Base-by-base conservation (phyloP, 768 basidiomycete species). In the Exidia glandulosa region DNA sequence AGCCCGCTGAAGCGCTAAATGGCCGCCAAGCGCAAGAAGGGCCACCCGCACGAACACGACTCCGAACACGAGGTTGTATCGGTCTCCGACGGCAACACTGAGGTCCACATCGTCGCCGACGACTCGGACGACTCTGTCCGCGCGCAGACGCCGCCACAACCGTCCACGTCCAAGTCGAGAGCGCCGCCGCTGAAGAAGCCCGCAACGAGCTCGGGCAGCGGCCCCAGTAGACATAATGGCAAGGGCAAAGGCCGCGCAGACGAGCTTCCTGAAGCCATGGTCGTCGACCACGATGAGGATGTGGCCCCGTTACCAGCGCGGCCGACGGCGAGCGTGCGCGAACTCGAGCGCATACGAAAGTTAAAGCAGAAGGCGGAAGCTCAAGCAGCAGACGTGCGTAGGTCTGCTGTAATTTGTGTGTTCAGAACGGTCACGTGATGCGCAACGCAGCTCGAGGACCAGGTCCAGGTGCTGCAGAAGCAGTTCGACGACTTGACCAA, bases 401-500 rank as follows among this genome's bases (percentile, higher is more conserved):
- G n/a, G n/a, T n/a, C n/a, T n/a, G n/a, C n/a, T n/a, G n/a, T n/a
- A n/a, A n/a, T n/a, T n/a, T n/a, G n/a, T n/a, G n/a, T n/a, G n/a
- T n/a, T n/a, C n/a, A n/a, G n/a, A n/a, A n/a, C 10, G n/a, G n/a
- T n/a, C n/a, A n/a, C n/a, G n/a, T n/a, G n/a, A n/a, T n/a, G n/a
- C n/a, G 14, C 57, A 25, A 25, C 48, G 3, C 64, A 81, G 80
- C 68, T 74, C 14, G 69, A 78, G 59, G 64, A 66, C n/a, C 78
- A 79, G 56, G 75, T 79, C 27, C 73, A 77, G 32, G 69, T 74
- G 29, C 67, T 89, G 1, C 74, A 75, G 34, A 69, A 73, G 19
- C 83, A 86, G 60, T 63, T 90, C 19, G 80, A 88, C 45, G 82
- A 87, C 61, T 68, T 82, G 6, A 76, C 81, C 57, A 74, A 77